A percentile compares a stretch with the other conserved stretches of the same genome.
Evolutionary conservation across 2,329 filamentous ascomycete species (phyloP).

Genomic region (Ophiocordyceps unilateralis): DNA sequence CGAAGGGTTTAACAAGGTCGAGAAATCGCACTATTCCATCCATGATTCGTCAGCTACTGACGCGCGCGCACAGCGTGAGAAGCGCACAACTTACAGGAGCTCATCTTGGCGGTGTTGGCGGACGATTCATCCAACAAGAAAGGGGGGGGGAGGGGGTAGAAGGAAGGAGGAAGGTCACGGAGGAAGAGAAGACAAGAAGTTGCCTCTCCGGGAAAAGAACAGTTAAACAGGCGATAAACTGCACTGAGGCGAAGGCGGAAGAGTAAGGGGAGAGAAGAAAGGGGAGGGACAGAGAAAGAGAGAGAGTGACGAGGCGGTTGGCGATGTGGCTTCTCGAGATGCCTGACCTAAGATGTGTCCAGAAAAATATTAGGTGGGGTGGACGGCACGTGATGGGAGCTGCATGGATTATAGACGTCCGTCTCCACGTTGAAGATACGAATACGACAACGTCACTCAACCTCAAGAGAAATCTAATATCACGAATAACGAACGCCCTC

Average conservation of each 20-base stretch:
- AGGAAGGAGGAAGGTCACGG: slow-evolving; percentile 9
- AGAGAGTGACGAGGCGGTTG: not conserved
- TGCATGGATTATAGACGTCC: no score
- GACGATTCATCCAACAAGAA: slow-evolving; percentile 19
- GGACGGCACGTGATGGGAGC: slow-evolving; percentile 14
- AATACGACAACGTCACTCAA: no score
- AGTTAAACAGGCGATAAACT: no score
- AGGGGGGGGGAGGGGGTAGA: slow-evolving; percentile 11
- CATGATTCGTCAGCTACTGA: not conserved
- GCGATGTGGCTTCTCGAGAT: not conserved
- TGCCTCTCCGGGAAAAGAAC: no score
- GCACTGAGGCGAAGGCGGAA: no score
- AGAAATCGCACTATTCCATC: slow-evolving; percentile 73
- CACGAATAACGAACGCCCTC: no score
- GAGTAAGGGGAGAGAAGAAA: slow-evolving; percentile 11
- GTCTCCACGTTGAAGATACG: no score
- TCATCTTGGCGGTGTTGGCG: slow-evolving; percentile 27
- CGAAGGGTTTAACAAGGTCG: slow-evolving; percentile 98
- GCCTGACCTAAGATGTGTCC: slow-evolving; percentile 20
- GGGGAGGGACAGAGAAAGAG: slow-evolving; percentile 18
- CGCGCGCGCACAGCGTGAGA: not conserved
- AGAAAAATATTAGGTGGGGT: slow-evolving; percentile 15
- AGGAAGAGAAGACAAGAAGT: no score
- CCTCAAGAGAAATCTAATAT: no score
- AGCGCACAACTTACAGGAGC: slow-evolving; percentile 30